These are phyloP conservation scores for Coffea humblotiana DNA, from an alignment of 305 asterid genomes.

Conservation along the genomic window DNA sequence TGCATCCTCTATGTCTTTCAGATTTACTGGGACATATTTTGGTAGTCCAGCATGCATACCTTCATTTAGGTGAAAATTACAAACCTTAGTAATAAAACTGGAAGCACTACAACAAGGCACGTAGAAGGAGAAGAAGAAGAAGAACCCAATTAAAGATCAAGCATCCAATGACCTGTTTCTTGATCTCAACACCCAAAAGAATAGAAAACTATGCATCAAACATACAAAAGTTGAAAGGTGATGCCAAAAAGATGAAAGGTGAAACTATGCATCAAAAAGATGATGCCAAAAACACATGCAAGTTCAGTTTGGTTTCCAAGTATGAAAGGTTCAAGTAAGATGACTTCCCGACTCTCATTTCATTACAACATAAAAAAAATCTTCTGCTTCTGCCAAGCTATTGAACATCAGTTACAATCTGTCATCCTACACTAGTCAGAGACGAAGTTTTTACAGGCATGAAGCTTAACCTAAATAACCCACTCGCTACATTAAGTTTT, in stretches of 20 bases:
- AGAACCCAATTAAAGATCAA: background rate
- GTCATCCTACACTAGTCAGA: background rate
- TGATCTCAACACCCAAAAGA: background rate
- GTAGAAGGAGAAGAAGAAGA: background rate
- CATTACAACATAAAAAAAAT: background rate
- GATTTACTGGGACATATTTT: constrained; percentile 82
- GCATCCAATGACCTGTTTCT: background rate
- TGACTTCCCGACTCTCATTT: background rate
- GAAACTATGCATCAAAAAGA: background rate
- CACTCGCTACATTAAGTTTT: background rate
- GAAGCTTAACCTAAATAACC: background rate
- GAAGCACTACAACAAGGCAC: background rate
- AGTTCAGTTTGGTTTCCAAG: background rate
- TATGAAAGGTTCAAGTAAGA: background rate
- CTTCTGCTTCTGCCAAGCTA: background rate
- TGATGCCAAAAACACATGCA: background rate
- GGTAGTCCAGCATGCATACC: constrained; percentile 96
- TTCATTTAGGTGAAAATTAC: constrained; percentile 14
- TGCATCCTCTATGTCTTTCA: constrained; percentile 74
- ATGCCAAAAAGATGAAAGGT: too few relatives aligned
- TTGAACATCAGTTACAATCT: background rate
- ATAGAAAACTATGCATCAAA: background rate
- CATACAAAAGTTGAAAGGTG: background rate
- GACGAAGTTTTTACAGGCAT: background rate
- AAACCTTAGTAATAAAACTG: background rate